Percentiles rank a stretch among this genome's conserved stretches.
phyloP scores from a whole-genome alignment of 75 land plant species.

The Chamaecyparis obtusa region DNA sequence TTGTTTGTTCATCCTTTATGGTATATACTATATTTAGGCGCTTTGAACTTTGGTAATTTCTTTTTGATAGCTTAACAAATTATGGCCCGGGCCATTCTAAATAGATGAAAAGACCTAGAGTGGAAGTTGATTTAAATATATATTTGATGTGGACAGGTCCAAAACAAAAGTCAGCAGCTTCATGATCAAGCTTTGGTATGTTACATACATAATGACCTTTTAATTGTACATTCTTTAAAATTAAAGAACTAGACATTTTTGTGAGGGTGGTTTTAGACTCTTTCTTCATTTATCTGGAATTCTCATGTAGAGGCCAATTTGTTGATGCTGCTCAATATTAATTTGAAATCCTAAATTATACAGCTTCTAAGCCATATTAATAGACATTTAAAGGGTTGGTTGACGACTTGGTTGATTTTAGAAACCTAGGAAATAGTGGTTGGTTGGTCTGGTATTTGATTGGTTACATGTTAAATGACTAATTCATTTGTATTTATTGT shows the following conservation, averaged over 20 bases:
- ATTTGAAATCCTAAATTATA: neutral
- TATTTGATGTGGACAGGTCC: conserved; percentile 50
- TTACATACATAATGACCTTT: neutral
- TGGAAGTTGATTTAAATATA: neutral
- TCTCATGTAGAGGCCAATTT: neutral
- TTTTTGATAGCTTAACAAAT: neutral
- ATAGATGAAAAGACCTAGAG: neutral
- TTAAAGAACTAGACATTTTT: neutral
- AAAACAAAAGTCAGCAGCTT: conserved; percentile 76
- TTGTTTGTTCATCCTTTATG: neutral
- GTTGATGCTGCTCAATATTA: neutral
- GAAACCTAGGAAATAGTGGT: neutral
- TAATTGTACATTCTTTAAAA: neutral
- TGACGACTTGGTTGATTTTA: neutral
- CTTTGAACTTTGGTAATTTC: neutral
- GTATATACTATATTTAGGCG: neutral
- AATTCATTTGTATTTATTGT: too few species aligned
- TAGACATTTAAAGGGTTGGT: neutral
- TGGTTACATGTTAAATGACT: too few species aligned
- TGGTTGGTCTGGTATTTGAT: too few species aligned
- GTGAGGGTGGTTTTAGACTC: neutral
- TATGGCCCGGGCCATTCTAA: neutral
- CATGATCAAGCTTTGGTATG: conserved; percentile 82
- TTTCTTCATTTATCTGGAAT: neutral
- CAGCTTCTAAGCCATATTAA: neutral